Evolutionary conservation across 148 eudicot genomes (phyloP), one percentile per base, ranked within the genome.

Genomic region (Vaccinium macrocarpon): DNA sequence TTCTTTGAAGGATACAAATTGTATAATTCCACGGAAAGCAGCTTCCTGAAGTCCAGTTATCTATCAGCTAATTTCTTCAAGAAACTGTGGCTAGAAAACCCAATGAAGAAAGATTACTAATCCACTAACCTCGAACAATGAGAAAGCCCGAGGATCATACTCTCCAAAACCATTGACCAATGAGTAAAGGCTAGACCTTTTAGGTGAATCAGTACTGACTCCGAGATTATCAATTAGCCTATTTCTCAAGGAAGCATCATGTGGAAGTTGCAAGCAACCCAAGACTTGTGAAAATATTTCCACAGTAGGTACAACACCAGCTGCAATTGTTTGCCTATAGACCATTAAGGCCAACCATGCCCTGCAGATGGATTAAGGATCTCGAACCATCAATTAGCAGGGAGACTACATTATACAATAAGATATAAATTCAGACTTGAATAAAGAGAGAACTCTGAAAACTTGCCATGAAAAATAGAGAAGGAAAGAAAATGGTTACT

Each of bases 91-190:
- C 50, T 6, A 48, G 74, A 38, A 72, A 61, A 70, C 11, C 81
- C 25, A 38, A 57, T 25, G 32, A 56, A 4, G 57, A 7, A 21
- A 29, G 16, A 46, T 32, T 50, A 78, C 19, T n/a, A 78, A 52
- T 42, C 49, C 76, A 83, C 92, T 86, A 42, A 97, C 99, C 99
- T 97, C 97, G 59, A 93, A 93, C 72, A 97, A 85, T 53, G 98
- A 95, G 86, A 95, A 91, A 85, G 98, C 96, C 81, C 97, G 98
- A 19, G 95, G 91, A 84, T 97, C 99, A 84, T 97, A 97, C 88
- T 95, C 98, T 74, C 96, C 99, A 91, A 97, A 97, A 81, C 99
- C 98, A 88, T 93, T 93, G 83, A 97, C 83, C 88, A 95, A 80
- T 29, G 99, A 86, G 52, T 84, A 90, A 53, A 93, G 90, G 83